Evolutionary conservation across 2,329 filamentous ascomycete species (phyloP).

Genomic region (Ascosphaera aggregata): DNA sequence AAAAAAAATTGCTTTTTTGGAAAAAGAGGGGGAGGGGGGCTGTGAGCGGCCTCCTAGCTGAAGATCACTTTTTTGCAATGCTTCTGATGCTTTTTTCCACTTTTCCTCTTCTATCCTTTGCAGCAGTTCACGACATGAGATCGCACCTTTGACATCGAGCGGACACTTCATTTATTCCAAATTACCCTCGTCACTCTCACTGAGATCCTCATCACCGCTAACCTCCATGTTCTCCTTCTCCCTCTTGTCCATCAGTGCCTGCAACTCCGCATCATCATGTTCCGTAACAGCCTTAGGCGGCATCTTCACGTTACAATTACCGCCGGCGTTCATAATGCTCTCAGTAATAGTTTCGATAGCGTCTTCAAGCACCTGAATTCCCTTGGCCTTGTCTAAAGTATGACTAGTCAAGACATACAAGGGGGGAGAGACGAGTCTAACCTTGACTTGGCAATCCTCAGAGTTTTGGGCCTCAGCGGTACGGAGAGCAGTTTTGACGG

Average conservation of each 20-base stretch:
- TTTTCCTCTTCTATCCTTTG: slow-evolving; percentile 7
- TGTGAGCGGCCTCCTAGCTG: no score
- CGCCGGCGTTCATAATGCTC: slow-evolving; percentile 56
- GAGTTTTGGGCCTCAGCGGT: slow-evolving; percentile 87
- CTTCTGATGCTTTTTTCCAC: no score
- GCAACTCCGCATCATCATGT: slow-evolving; percentile 89
- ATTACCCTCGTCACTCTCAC: slow-evolving; percentile 77
- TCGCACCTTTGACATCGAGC: slow-evolving; percentile 4
- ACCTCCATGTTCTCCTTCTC: slow-evolving; percentile 96
- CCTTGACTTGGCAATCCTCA: slow-evolving; percentile 82
- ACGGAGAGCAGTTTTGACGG: slow-evolving; percentile 79
- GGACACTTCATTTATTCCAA: slow-evolving; percentile 1
- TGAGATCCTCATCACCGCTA: slow-evolving; percentile 89
- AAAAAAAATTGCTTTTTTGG: neutral
- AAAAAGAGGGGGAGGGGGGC: neutral
- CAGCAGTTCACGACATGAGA: slow-evolving; percentile 9
- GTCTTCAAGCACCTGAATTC: slow-evolving; percentile 65
- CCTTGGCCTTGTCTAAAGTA: slow-evolving; percentile 75
- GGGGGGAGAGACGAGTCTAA: slow-evolving; percentile 91
- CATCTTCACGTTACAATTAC: slow-evolving; percentile 83
- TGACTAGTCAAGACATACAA: slow-evolving; percentile 92
- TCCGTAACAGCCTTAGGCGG: slow-evolving; percentile 97
- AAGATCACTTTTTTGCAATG: no score
- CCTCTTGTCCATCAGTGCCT: slow-evolving; percentile 97
- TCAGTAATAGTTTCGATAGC: slow-evolving; percentile 70